These are phyloP conservation scores for Acanthamoeba culbertsoni DNA, from an alignment of 208 protist genomes.

Conservation along the genomic window DNA sequence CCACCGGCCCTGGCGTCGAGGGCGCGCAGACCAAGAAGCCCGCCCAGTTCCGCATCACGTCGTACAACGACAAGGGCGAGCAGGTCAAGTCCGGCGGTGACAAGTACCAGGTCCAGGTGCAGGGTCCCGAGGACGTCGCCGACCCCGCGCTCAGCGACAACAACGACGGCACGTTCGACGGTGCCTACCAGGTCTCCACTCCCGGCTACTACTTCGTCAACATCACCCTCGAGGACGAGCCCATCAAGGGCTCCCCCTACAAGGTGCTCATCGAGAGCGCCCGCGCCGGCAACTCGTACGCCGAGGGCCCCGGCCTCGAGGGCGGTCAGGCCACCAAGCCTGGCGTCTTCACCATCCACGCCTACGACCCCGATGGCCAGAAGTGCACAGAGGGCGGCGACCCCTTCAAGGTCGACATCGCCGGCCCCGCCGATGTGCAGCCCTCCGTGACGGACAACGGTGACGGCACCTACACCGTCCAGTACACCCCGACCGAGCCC, in stretches of 20 bases:
- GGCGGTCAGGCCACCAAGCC: constrained; percentile 66
- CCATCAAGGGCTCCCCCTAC: constrained; percentile 70
- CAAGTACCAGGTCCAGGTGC: constrained; percentile 48
- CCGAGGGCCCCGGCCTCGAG: constrained; percentile 71
- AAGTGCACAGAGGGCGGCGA: constrained; percentile 61
- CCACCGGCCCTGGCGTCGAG: constrained; percentile 57
- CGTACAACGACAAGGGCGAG: constrained; percentile 53
- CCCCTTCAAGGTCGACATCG: constrained; percentile 71
- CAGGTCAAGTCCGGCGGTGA: constrained; percentile 30
- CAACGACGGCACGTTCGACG: constrained; percentile 73
- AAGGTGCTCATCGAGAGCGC: constrained; percentile 67
- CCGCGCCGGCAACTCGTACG: background rate
- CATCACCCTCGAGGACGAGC: constrained; percentile 64
- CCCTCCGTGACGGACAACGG: constrained; percentile 71
- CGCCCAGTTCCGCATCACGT: constrained; percentile 32
- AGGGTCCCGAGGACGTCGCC: constrained; percentile 56
- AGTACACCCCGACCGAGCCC: constrained; percentile 66
- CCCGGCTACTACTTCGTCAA: constrained; percentile 70
- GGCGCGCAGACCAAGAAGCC: background rate
- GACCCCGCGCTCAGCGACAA: constrained; percentile 68
- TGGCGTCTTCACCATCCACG: constrained; percentile 71
- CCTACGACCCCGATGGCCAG: constrained; percentile 14
- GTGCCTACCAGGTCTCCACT: constrained; percentile 49
- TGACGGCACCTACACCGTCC: constrained; percentile 76
- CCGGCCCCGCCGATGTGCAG: constrained; percentile 49